phyloP scores from a whole-genome alignment of 1,284 basidiomycete genomes.

The Crepidotus sp. region DNA sequence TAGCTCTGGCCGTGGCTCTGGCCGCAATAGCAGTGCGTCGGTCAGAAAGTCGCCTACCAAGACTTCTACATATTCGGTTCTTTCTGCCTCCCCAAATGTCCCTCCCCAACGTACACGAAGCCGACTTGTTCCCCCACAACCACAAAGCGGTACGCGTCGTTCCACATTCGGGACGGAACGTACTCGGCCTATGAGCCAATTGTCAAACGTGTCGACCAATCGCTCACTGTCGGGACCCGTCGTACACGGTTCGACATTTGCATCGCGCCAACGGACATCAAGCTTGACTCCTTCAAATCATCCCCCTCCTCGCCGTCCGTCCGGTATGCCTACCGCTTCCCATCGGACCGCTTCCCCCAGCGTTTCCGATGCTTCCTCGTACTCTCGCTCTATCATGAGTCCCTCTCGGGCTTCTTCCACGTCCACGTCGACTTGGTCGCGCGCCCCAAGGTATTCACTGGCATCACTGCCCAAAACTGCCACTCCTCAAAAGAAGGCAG shows the following conservation, averaged over 20 bases:
- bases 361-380: constrained; percentile 44
- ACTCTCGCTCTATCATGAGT: constrained; percentile 33
- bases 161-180: constrained; percentile 17
- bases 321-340: constrained; percentile 28
- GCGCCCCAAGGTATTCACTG: constrained; percentile 50
- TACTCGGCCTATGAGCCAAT: constrained; percentile 38
- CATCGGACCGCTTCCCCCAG: constrained; percentile 47
- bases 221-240: constrained; percentile 49
- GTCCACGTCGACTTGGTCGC: constrained; percentile 55
- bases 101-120: constrained; percentile 14
- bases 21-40: constrained; percentile 18
- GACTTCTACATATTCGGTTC: constrained; percentile 40
- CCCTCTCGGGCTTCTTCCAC: constrained; percentile 35
- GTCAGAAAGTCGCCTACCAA: constrained; percentile 27
- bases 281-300: constrained; percentile 42
- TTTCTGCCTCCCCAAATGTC: constrained; percentile 31
- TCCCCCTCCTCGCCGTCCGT: constrained; percentile 27
- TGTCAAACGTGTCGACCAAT: constrained; percentile 38
- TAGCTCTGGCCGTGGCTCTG: constrained; percentile 22
- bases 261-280: constrained; percentile 70
- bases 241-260: constrained; percentile 57
- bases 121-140: constrained; percentile 14
- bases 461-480: constrained; percentile 36
- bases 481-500: constrained; percentile 36
- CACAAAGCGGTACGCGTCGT: constrained; percentile 12